Conservation (phyloP, 2,329 filamentous ascomycete species). For the Diaporthe caulivora region DNA sequence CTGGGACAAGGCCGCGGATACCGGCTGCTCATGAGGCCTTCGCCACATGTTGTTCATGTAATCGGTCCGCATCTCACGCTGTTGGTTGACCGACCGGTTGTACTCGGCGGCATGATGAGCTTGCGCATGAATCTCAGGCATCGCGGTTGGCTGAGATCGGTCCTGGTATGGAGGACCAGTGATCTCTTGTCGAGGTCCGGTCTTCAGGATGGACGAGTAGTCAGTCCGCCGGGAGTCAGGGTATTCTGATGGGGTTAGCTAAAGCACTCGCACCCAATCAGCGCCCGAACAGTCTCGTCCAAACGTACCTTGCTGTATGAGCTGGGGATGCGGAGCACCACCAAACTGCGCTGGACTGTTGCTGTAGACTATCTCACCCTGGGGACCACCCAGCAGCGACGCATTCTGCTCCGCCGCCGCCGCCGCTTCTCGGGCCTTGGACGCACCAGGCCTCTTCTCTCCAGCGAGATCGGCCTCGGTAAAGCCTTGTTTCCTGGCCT, state of each 20-base stretch:
- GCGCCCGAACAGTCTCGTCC: slow-evolving; percentile 69
- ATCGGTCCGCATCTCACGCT: slow-evolving; percentile 82
- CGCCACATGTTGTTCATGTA: slow-evolving; percentile 88
- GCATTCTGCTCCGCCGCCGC: slow-evolving; percentile 74
- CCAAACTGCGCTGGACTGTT: slow-evolving; percentile 77
- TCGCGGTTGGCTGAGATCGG: slow-evolving; percentile 79
- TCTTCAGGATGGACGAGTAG: slow-evolving; percentile 81
- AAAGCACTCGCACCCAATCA: slow-evolving; percentile 79
- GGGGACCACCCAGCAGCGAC: slow-evolving; percentile 73
- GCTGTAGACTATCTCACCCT: slow-evolving; percentile 90
- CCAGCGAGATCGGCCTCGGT: slow-evolving; percentile 96
- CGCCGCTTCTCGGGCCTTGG: slow-evolving; percentile 87
- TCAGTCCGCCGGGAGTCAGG: slow-evolving; percentile 83
- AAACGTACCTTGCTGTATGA: slow-evolving; percentile 80
- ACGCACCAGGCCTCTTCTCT: slow-evolving; percentile 93
- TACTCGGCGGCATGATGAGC: slow-evolving; percentile 91
- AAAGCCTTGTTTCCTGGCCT: slow-evolving; percentile 96
- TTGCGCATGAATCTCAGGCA: slow-evolving; percentile 85
- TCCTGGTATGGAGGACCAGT: slow-evolving; percentile 91
- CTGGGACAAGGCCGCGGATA: slow-evolving; percentile 60
- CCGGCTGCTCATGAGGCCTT: slow-evolving; percentile 82
- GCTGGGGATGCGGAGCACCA: slow-evolving; percentile 74
- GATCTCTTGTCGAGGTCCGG: slow-evolving; percentile 89
- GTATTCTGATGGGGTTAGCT: slow-evolving; percentile 86
- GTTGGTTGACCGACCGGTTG: slow-evolving; percentile 85